These are phyloP conservation scores for Trametes sanguinea DNA, from an alignment of 768 basidiomycete species.

Conservation along the genomic window DNA sequence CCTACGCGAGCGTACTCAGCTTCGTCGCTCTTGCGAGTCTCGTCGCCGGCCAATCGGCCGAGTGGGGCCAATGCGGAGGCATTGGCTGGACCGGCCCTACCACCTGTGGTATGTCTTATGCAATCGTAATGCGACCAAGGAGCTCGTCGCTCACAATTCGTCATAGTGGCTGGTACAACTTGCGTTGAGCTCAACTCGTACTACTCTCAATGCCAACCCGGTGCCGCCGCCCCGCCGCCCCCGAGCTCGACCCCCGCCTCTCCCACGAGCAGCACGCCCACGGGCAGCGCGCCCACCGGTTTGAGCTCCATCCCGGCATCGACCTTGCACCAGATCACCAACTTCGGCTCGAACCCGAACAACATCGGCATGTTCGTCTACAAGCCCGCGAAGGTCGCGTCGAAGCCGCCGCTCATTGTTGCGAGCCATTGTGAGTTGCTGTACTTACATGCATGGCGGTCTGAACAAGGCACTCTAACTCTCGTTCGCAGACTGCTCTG, in stretches of 20 bases:
- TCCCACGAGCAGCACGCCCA: conserved; percentile 3
- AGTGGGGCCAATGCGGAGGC: conserved; percentile 22
- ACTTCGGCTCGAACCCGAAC: conserved; percentile 56
- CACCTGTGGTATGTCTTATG: conserved; percentile 15
- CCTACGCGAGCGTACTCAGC: conserved; percentile 4
- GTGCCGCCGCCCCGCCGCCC: conserved; percentile 7
- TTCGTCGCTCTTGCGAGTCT: conserved; percentile 31
- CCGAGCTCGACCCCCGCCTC: not conserved
- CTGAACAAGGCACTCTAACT: no score
- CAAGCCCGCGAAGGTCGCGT: conserved; percentile 31
- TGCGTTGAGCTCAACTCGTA: conserved; percentile 42
- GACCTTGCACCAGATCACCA: conserved; percentile 38
- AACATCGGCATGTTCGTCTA: conserved; percentile 49
- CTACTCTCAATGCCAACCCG: conserved; percentile 49
- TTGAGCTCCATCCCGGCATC: conserved; percentile 23
- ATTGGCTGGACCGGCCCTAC: conserved; percentile 22
- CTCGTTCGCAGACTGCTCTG: conserved; percentile 40
- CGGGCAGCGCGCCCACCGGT: conserved; percentile 17
- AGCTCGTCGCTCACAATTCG: not conserved
- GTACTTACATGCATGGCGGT: no score
- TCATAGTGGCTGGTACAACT: conserved; percentile 35
- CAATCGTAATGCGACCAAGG: not conserved
- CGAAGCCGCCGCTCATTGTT: conserved; percentile 47
- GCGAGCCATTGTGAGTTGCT: conserved; percentile 37
- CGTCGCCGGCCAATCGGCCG: conserved; percentile 26